These are phyloP conservation scores for Skeletonema costatum DNA, from an alignment of 108 stramenopile species.

Conservation along the genomic window DNA sequence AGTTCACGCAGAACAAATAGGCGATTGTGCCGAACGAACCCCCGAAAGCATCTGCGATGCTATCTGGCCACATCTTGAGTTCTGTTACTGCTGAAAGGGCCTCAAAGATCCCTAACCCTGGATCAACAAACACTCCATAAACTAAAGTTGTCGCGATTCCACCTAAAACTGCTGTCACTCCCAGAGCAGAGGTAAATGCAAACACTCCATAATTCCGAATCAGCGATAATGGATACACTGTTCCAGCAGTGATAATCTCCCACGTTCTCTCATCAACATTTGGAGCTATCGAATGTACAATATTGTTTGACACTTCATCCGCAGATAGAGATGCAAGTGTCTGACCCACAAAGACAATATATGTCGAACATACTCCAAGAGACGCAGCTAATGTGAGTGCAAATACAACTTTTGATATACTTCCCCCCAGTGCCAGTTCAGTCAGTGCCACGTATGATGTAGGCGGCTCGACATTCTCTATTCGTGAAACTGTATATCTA, in stretches of 20 bases:
- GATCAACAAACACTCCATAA: slow-evolving; percentile 50
- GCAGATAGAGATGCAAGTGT: slow-evolving; percentile 35
- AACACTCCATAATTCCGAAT: slow-evolving; percentile 51
- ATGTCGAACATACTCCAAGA: slow-evolving; percentile 51
- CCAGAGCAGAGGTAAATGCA: slow-evolving; percentile 53
- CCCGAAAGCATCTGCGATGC: slow-evolving; percentile 39
- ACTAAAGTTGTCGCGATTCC: slow-evolving; percentile 44
- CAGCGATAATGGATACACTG: slow-evolving; percentile 43
- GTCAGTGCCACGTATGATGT: slow-evolving; percentile 44
- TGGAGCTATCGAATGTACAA: slow-evolving; percentile 23
- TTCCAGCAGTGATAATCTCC: slow-evolving; percentile 28
- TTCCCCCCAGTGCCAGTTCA: slow-evolving; percentile 29
- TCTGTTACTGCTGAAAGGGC: slow-evolving; percentile 13
- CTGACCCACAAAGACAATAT: slow-evolving; percentile 47
- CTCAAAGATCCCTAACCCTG: slow-evolving; percentile 29
- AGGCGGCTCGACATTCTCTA: slow-evolving; percentile 9
- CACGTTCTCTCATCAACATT: slow-evolving; percentile 28
- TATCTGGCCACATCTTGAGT: slow-evolving; percentile 46
- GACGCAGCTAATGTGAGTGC: slow-evolving; percentile 41
- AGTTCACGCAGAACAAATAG: slow-evolving; percentile 53
- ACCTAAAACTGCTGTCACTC: slow-evolving; percentile 46
- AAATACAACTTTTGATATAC: slow-evolving; percentile 33
- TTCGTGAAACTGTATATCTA: background rate
- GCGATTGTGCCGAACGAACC: slow-evolving; percentile 53
- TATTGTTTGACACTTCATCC: slow-evolving; percentile 25